Evolutionary conservation across 1,284 basidiomycete species (phyloP), one percentile per base, ranked within the genome.

Genomic region (Anthracocystis panici-leucophaei): DNA sequence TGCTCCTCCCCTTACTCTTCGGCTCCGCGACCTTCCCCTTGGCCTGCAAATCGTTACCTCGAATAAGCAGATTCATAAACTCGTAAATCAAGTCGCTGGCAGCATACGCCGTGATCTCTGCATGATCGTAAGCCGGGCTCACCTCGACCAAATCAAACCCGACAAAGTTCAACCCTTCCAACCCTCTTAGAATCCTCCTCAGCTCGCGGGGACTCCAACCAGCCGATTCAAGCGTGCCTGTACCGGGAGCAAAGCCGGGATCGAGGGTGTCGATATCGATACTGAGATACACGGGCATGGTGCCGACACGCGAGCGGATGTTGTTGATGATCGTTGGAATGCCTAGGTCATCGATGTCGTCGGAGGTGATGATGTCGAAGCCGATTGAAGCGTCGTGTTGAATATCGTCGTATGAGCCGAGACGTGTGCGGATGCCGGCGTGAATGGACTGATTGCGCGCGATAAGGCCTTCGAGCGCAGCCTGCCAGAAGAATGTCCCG

Each of bases 371-470:
- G 41, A 80, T 69, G 35, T 75, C 63, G 50, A 81, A 81, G 5
- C 78, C 79, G 55, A 77, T 65, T 18, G 57, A 63, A 25, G 55
- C 51, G 59, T 79, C 77, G 68, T 80, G 72, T 12, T 54, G 48
- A 23, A 74, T 67, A 38, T 71, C 75, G 60, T 79, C 67, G 46
- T 67, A 66, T 12, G 57, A 76, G 44, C 72, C 71, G 9, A 78
- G 81, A 67, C 75, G 66, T 84, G 88, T 83, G 74, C 85, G 88
- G 74, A 85, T 88, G 90, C 91, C 92, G 91, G 91, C 91, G 91
- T 91, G 91, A 89, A 88, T 92, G 82, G 92, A 93, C 54, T 90
- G 89, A 76, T 91, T 86, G 51, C 82, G 77, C 35, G 82, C 83
- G 65, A 87, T 85, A 55, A 86, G 85, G 0, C 86, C 86, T 23